Conservation (phyloP, 2,329 filamentous ascomycete genomes). For the Alternaria sp. region DNA sequence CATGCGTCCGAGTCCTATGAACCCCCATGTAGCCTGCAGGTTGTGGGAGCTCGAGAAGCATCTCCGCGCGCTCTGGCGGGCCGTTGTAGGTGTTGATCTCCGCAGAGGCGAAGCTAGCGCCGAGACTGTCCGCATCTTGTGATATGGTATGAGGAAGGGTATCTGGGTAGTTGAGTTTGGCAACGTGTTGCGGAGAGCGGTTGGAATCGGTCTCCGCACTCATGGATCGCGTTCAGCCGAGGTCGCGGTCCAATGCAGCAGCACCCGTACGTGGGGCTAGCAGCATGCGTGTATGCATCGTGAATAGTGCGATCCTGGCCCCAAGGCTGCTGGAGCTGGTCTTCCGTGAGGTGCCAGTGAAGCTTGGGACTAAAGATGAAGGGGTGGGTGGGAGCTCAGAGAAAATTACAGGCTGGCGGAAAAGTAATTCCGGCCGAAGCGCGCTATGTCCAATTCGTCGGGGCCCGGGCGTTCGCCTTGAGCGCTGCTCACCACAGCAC, state of each 20-base stretch:
- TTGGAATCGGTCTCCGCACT: constrained; percentile 42
- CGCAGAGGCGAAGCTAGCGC: constrained; percentile 37
- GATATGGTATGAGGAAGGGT: constrained; percentile 18
- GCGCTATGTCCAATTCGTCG: constrained; percentile 1
- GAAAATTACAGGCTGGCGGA: constrained; percentile 14
- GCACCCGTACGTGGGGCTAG: constrained; percentile 2
- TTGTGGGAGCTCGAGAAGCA: constrained; percentile 53
- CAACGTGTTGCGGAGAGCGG: constrained; percentile 29
- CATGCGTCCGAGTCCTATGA: constrained; percentile 59
- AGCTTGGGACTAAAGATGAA: constrained; percentile 13
- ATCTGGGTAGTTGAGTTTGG: constrained; percentile 22
- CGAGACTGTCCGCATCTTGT: constrained; percentile 39
- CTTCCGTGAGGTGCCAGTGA: constrained; percentile 7
- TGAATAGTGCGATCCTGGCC: not conserved
- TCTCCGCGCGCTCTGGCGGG: constrained; percentile 39
- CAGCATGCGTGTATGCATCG: constrained; percentile 8
- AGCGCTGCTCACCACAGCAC: no score
- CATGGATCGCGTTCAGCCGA: constrained; percentile 39
- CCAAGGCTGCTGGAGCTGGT: constrained; percentile 6
- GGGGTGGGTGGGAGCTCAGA: constrained; percentile 9
- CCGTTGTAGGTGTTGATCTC: constrained; percentile 23
- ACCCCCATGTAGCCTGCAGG: constrained; percentile 56
- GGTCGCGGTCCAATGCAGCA: constrained; percentile 31
- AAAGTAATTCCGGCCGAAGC: constrained; percentile 23
- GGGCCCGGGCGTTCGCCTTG: no score